These are phyloP conservation scores for Dovyalis caffra DNA, from an alignment of 345 rosid genomes.

Conservation along the genomic window DNA sequence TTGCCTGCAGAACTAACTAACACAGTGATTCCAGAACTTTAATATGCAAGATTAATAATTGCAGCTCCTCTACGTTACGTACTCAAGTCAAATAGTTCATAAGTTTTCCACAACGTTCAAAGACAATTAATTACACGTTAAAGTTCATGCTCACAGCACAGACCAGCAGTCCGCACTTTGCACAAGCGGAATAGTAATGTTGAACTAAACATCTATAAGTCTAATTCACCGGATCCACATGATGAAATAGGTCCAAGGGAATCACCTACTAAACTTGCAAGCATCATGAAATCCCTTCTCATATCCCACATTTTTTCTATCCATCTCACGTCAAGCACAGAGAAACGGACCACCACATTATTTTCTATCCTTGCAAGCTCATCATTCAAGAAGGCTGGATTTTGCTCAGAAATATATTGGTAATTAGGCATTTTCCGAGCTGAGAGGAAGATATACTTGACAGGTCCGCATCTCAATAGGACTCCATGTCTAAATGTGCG, in stretches of 20 bases:
- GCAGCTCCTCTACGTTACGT: too few relatives aligned
- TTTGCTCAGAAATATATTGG: conserved; percentile 15
- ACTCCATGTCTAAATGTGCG: conserved; percentile 8
- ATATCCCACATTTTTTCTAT: conserved; percentile 4
- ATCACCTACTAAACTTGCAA: conserved; percentile 32
- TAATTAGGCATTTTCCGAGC: conserved; percentile 33
- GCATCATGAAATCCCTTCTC: conserved; percentile 26
- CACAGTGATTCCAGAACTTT: too few relatives aligned
- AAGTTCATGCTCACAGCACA: background rate
- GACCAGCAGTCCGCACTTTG: background rate
- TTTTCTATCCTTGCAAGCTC: conserved; percentile 29
- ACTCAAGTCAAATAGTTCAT: background rate
- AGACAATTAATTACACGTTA: background rate
- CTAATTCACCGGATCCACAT: conserved; percentile 26
- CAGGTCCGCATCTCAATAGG: conserved; percentile 32
- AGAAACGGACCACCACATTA: conserved; percentile 25
- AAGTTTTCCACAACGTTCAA: background rate
- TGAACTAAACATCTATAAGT: conserved; percentile 9
- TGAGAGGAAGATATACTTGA: conserved; percentile 27
- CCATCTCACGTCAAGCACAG: conserved; percentile 36
- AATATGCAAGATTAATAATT: too few relatives aligned
- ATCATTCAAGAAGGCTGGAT: conserved; percentile 24
- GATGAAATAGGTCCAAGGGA: conserved; percentile 34
- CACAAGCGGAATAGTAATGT: background rate
- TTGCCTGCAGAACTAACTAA: too few relatives aligned